These are phyloP conservation scores for Boletus subparvulus DNA, from an alignment of 768 basidiomycete species.

Conservation along the genomic window DNA sequence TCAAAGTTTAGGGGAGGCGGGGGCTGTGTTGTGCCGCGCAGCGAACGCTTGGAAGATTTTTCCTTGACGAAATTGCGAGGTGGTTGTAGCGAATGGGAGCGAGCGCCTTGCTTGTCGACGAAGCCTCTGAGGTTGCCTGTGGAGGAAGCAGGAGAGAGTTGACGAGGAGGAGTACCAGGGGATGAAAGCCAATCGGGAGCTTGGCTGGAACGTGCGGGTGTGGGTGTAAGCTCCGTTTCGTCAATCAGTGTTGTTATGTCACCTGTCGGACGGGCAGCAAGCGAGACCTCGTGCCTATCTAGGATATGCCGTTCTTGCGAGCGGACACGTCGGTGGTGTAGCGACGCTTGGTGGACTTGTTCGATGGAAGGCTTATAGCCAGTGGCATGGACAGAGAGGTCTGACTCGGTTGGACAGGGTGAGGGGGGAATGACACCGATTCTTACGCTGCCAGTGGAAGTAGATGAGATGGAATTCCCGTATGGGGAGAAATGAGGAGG, in stretches of 20 bases:
- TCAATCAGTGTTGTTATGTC: conserved; percentile 21
- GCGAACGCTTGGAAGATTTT: conserved; percentile 26
- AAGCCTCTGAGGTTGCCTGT: conserved; percentile 31
- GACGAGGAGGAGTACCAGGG: conserved; percentile 11
- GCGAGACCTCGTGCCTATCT: conserved; percentile 34
- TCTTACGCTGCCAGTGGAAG: conserved; percentile 25
- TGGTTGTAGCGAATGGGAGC: neutral
- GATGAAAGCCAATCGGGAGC: conserved; percentile 19
- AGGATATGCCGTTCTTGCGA: conserved; percentile 32
- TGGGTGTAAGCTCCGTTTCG: conserved; percentile 31
- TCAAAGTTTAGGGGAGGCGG: conserved; percentile 28
- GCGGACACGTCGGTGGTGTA: conserved; percentile 30
- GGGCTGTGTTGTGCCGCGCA: conserved; percentile 30
- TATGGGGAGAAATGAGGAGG: conserved; percentile 6
- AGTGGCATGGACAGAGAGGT: conserved; percentile 6
- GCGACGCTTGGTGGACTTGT: conserved; percentile 12
- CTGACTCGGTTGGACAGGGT: conserved; percentile 20
- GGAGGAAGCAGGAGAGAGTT: conserved; percentile 33
- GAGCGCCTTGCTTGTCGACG: conserved; percentile 20
- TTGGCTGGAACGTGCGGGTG: conserved; percentile 13
- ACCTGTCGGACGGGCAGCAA: conserved; percentile 31
- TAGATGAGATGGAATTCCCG: conserved; percentile 2
- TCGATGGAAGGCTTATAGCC: conserved; percentile 14
- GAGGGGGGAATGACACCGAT: conserved; percentile 35
- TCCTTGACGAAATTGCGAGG: conserved; percentile 7